Conservation (phyloP, 2,329 filamentous ascomycete species). For the Plectosphaerella sp. region DNA sequence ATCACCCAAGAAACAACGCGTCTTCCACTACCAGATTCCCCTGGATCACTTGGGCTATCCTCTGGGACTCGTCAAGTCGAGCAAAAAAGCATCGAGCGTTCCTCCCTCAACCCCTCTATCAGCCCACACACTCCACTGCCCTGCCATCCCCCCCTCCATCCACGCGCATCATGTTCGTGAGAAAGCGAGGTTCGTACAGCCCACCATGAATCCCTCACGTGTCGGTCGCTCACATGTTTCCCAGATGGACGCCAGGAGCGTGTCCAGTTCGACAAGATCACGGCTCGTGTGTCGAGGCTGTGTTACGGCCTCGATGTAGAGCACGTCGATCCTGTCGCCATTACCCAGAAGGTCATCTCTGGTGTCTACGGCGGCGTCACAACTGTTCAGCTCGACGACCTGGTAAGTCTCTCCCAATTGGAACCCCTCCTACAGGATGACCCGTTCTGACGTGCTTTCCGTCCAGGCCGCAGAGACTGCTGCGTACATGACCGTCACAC, state of each 20-base stretch:
- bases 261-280: conserved; percentile 99
- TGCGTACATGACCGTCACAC: conserved; percentile 99
- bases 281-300: conserved; percentile 91
- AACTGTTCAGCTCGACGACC: conserved; percentile 91
- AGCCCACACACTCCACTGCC: conserved; percentile 11
- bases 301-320: conserved; percentile 95
- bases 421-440: no score
- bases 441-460: conserved; percentile 11
- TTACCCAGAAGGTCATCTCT: conserved; percentile 98
- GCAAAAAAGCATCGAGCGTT: conserved; percentile 7
- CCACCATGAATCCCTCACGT: neutral
- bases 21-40: neutral
- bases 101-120: conserved; percentile 13
- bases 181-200: conserved; percentile 53
- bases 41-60: neutral
- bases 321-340: conserved; percentile 95
- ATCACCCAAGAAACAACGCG: neutral
- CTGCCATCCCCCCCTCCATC: conserved; percentile 9
- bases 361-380: conserved; percentile 98
- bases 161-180: conserved; percentile 52
- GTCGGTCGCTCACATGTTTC: neutral
- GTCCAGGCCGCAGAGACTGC: conserved; percentile 91
- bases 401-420: conserved; percentile 59
- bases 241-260: conserved; percentile 98
- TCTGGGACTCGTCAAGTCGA: neutral